Percentiles rank a stretch among this genome's conserved stretches.
Evolutionary conservation across 768 basidiomycete genomes (phyloP).

Genomic region (Boletus subcaerulescens): DNA sequence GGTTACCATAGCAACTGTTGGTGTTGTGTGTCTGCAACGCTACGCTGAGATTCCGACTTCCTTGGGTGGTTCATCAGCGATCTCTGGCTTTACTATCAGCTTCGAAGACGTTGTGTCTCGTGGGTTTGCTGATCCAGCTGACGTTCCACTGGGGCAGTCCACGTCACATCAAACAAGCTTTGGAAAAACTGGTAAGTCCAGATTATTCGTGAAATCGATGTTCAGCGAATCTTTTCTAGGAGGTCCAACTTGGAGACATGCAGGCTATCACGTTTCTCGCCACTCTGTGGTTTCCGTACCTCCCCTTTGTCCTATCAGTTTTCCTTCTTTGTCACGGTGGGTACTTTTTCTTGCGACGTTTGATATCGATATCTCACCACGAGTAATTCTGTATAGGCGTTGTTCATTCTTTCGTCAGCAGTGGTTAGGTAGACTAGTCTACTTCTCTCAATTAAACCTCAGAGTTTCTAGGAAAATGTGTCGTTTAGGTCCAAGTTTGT

Average conservation of each 20-base stretch:
- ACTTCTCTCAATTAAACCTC: no score
- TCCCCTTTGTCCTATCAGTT: background rate
- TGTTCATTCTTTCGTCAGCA: no score
- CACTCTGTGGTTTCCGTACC: background rate
- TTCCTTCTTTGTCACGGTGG: background rate
- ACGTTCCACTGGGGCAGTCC: background rate
- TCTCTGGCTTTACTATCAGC: background rate
- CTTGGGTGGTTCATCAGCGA: background rate
- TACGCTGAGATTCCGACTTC: background rate
- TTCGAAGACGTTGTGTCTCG: background rate
- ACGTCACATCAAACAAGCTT: background rate
- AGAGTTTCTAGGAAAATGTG: no score
- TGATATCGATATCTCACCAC: background rate
- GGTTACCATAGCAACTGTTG: background rate
- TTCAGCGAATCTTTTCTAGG: background rate
- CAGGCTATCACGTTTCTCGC: background rate
- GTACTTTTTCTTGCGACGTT: background rate
- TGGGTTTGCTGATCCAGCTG: background rate
- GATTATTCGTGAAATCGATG: background rate
- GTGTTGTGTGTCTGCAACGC: background rate
- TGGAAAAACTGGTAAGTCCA: background rate
- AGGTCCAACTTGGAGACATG: background rate
- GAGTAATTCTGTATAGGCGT: background rate
- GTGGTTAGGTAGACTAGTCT: no score
- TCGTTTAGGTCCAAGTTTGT: no score